These are phyloP conservation scores for Euphorbia tirucalli DNA, from an alignment of 345 rosid species.

Conservation along the genomic window DNA sequence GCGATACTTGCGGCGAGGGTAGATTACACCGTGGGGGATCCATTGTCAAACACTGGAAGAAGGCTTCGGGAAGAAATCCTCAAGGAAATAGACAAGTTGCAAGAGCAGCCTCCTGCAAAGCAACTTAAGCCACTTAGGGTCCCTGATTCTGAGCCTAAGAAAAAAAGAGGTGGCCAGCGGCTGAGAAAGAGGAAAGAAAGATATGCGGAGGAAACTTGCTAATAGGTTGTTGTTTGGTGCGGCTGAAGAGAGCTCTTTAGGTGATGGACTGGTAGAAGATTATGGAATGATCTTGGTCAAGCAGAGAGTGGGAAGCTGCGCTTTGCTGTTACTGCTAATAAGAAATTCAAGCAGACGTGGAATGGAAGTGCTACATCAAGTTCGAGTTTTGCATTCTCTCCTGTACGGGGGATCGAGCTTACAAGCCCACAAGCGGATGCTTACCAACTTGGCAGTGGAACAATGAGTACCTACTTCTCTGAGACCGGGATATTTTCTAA, in stretches of 20 bases:
- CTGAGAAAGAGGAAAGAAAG: conserved; percentile 96
- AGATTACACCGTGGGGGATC: conserved; percentile 81
- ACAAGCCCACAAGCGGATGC: conserved; percentile 80
- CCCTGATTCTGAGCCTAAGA: conserved; percentile 97
- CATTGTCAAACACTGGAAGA: conserved; percentile 71
- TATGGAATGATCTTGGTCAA: conserved; percentile 99
- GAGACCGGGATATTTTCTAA: conserved; percentile 87
- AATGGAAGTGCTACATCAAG: conserved; percentile 86
- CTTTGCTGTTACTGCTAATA: conserved; percentile 76
- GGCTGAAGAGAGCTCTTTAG: conserved; percentile 95
- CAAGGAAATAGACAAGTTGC: conserved; percentile 96
- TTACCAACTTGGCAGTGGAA: conserved; percentile 76
- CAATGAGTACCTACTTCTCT: conserved; percentile 92
- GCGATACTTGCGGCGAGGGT: conserved; percentile 82
- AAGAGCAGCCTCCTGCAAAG: conserved; percentile 97
- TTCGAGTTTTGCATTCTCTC: conserved; percentile 89
- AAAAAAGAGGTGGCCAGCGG: conserved; percentile 98
- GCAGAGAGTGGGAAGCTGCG: conserved; percentile 99
- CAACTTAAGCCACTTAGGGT: conserved; percentile 96
- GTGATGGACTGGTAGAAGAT: conserved; percentile 97
- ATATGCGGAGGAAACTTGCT: conserved; percentile 85
- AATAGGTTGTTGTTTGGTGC: conserved; percentile 95
- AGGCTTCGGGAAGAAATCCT: conserved; percentile 58
- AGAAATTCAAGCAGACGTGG: conserved; percentile 85
- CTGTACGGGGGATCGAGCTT: conserved; percentile 92